A percentile compares a stretch with the other conserved stretches of the same genome.
These are phyloP conservation scores for Rhododendron williamsianum DNA, from an alignment of 148 eudicot species.

Conservation along the genomic window DNA sequence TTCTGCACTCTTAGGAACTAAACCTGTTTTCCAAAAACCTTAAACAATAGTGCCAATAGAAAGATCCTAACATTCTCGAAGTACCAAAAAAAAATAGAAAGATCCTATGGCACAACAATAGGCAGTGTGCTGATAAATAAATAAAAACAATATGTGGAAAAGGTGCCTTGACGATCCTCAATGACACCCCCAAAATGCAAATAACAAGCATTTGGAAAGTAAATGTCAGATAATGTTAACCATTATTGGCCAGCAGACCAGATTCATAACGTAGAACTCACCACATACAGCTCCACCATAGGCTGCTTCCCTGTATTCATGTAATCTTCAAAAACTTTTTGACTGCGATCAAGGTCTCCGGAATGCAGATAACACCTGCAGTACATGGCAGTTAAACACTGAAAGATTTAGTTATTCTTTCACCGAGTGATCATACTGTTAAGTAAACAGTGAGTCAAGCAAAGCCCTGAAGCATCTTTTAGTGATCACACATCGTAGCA, in stretches of 20 bases:
- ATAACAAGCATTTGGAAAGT: neutral
- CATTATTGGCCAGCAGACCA: neutral
- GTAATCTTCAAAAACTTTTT: slow-evolving; percentile 53
- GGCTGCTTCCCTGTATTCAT: slow-evolving; percentile 50
- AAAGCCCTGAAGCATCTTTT: neutral
- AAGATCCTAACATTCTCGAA: neutral
- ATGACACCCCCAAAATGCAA: neutral
- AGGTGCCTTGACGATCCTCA: neutral
- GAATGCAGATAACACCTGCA: slow-evolving; percentile 76
- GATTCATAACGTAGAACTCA: slow-evolving; percentile 27
- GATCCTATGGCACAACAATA: neutral
- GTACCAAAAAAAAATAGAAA: neutral
- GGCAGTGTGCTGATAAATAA: neutral
- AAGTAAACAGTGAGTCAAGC: neutral
- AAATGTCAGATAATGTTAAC: neutral
- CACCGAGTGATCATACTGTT: neutral
- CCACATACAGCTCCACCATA: slow-evolving; percentile 50
- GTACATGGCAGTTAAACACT: neutral
- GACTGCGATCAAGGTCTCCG: slow-evolving; percentile 66
- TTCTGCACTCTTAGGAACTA: neutral
- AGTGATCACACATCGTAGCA: neutral
- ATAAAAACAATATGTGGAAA: neutral
- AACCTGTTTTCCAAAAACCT: neutral
- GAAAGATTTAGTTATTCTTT: neutral
- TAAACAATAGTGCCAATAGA: neutral